Evolutionary conservation across 1,284 basidiomycete genomes (phyloP), one percentile per base, ranked within the genome.

Genomic region (Puccinia coronata): DNA sequence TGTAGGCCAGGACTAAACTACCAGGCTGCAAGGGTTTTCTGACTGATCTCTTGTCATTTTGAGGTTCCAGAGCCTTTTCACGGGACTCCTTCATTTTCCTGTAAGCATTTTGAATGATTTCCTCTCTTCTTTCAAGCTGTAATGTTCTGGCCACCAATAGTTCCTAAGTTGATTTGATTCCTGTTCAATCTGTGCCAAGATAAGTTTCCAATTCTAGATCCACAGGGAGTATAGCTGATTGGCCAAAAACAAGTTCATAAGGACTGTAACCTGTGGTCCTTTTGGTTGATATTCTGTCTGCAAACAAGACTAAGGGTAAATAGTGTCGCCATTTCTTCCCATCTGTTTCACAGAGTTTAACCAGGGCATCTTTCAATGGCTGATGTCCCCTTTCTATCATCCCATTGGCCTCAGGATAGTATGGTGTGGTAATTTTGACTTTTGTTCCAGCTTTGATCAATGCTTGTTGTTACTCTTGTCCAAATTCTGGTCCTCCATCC

Each of bases 161-260:
- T 31, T 70, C 12, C 16, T 49, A 8, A 12, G 67, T 70, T 11
- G 43, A 31, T 47, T 25, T 70, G 3, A 70, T 23, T n/a, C 2
- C 20, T 18, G 3, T 53, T 53, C 71, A 57, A 41, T 59, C 34
- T 11, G 25, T 53, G 3, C 67, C 67, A 47, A 70, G 28, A 20
- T 23, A 70, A n/a, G 67, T 70, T 31, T 70, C 67, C 43, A 70
- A 0, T 31, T 76, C 57, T 31, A 76, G 12, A n/a, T 76, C 59
- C 18, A 59, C 25, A 2, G 73, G 73, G 18, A 76, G 43, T 23
- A 76, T 28, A 9, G 73, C 39, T 31, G 34, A 36, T 41, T 76
- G 57, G 3, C 59, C 73, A 76, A 76, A 76, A 2, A 61, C 8
- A 1, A 76, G 18, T 63, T 76, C 25, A 43, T 43, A 76, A 36